Percentiles rank a stretch among this genome's conserved stretches.
phyloP scores from a whole-genome alignment of 1,284 basidiomycete genomes.

The Trametes sp. region DNA sequence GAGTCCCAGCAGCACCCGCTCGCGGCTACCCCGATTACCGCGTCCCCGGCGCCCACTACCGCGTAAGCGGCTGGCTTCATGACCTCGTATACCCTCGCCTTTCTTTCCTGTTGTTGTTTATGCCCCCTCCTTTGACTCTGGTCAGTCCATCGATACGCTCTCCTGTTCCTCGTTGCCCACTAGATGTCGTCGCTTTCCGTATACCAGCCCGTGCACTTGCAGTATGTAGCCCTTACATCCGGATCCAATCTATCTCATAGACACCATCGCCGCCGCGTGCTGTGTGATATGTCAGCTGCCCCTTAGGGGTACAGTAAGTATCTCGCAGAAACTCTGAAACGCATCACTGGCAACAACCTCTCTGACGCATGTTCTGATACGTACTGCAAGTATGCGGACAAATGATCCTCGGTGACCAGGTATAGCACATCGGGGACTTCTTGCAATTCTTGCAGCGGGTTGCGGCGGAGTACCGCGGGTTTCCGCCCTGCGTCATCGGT shows the following conservation, averaged over 20 bases:
- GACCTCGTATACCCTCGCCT: neutral
- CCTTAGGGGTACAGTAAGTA: no score
- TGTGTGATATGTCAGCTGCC: no score
- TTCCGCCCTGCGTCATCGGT: neutral
- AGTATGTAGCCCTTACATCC: no score
- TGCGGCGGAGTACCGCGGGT: neutral
- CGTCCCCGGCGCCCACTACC: no score
- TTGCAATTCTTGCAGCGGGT: no score
- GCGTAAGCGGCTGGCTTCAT: no score
- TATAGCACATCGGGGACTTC: neutral
- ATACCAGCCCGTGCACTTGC: no score
- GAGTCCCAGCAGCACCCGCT: slow-evolving; percentile 16
- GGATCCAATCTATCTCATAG: no score
- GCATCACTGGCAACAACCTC: no score
- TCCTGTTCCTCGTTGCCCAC: neutral
- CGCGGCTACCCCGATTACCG: slow-evolving; percentile 17
- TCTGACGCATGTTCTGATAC: slow-evolving; percentile 3
- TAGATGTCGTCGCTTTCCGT: neutral
- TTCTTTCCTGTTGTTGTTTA: neutral
- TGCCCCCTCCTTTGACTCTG: neutral
- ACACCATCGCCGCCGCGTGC: no score
- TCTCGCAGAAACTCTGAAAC: no score
- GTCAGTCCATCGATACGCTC: neutral
- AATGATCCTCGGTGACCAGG: neutral
- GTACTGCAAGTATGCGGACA: neutral